Evolutionary conservation across 75 land plant species (phyloP).

Genomic region (Sequoiadendron giganteum): DNA sequence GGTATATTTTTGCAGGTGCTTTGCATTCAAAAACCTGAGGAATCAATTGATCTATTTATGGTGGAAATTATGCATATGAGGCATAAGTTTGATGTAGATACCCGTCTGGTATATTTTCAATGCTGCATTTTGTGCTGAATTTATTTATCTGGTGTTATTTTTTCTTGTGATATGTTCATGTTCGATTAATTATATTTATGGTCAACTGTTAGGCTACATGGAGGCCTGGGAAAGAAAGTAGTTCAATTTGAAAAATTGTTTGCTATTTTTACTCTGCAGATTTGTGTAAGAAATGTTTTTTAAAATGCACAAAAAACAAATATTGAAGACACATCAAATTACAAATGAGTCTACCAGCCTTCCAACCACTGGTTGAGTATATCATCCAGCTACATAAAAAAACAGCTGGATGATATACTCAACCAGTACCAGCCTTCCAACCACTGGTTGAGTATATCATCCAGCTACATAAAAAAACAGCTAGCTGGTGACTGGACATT

Average conservation of each 20-base stretch:
- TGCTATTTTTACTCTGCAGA: not conserved
- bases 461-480: not conserved
- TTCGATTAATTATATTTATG: not conserved
- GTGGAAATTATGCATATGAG: conserved; percentile 99
- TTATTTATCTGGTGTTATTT: not conserved
- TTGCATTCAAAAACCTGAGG: conserved; percentile 87
- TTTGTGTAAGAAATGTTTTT: not conserved
- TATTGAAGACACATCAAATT: not conserved
- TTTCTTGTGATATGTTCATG: not conserved
- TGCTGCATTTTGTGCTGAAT: not conserved
- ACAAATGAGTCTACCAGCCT: not conserved
- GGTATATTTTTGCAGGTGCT: conserved; percentile 59
- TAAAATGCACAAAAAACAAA: not conserved
- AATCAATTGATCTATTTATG: conserved; percentile 94
- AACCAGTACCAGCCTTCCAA: not conserved
- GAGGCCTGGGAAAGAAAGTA: not conserved
- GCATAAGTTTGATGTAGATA: conserved; percentile 95
- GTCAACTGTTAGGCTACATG: not conserved
- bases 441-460: not conserved
- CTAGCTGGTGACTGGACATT: not conserved
- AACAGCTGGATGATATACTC: too few species aligned
- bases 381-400: not conserved
- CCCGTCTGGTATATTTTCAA: conserved; percentile 69
- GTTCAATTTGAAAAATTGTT: not conserved
- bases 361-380: not conserved